These are phyloP conservation scores for Colletotrichum sp. DNA, from an alignment of 2,329 filamentous ascomycete species.

Conservation along the genomic window DNA sequence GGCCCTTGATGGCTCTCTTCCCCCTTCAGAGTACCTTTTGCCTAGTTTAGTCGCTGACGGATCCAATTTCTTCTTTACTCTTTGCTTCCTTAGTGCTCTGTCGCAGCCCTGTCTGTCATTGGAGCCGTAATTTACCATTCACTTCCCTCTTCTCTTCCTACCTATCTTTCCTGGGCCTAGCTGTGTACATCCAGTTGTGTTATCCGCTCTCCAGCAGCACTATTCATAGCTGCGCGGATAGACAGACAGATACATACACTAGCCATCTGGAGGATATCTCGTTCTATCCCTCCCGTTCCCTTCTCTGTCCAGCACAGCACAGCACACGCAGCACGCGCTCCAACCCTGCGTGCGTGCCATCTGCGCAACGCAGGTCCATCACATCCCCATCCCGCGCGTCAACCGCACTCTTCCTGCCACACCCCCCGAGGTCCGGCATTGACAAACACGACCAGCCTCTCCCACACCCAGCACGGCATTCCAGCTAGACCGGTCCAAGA, in stretches of 20 bases:
- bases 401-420: not conserved
- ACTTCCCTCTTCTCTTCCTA: not conserved
- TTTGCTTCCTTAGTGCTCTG: not conserved
- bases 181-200: not conserved
- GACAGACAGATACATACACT: not conserved
- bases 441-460: not conserved
- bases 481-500: not conserved
- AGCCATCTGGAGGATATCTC: not conserved
- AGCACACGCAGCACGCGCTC: not conserved
- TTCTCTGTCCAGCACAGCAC: not conserved
- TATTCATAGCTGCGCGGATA: not conserved
- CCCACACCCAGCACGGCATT: not conserved
- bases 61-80: conserved; percentile 1
- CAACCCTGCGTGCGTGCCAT: not conserved
- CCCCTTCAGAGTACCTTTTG: not conserved
- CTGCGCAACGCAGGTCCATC: not conserved
- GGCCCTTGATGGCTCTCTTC: not conserved
- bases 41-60: not conserved
- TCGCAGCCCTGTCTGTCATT: not conserved
- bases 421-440: not conserved
- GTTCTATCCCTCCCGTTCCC: not conserved
- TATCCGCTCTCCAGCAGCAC: not conserved
- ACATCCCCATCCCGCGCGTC: conserved; percentile 1
- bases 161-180: not conserved
- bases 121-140: not conserved